Base-by-base conservation (phyloP, 1,284 basidiomycete species). In the Apiotrichum laibachii region DNA sequence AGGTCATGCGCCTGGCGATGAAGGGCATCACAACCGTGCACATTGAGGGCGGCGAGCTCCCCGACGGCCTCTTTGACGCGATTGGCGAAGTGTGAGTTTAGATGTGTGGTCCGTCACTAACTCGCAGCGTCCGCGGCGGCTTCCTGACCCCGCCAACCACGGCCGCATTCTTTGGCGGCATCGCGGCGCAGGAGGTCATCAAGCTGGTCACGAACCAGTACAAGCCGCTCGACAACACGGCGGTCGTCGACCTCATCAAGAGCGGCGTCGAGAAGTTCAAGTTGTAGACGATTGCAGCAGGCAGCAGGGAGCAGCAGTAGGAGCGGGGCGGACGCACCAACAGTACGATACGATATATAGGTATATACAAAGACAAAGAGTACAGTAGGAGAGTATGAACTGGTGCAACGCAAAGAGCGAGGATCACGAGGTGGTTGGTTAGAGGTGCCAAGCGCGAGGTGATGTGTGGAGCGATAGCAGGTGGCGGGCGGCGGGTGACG, bases 151-250 rank as follows among this genome's bases (percentile, higher is more conserved):
- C 98, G 1, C 93, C 95, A 0, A 94, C 92, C 64, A 94, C 88
- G 0, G 90, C 96, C 0, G 93, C 93, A 0, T 86, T 99, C 71
- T 79, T 98, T 2, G 96, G 96, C 16, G 96, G 95, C 0, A 77
- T 99, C 19, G 89, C 94, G 31, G 92, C 92, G n/a, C 96, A 99
- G 70, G 96, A 99, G 77, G 86, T 87, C 9, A 98, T 99, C 84
- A 99, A 99, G 83, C 83, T 98, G 77, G 88, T 97, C 68, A 98
- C 95, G 61, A 87, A 87, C 72, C 96, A 99, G 79, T 99, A 99
- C 76, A 83, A 92, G 21, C 95, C 95, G 2, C 83, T 96, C 58
- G 86, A 89, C 68, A 91, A 92, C 21, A 88, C 88, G 62, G 91
- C 89, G 65, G 82, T 92, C 31, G 82, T 95, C 55, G 93, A 99